phyloP scores from a whole-genome alignment of 306 rosid species.

The Castanea crenata region DNA sequence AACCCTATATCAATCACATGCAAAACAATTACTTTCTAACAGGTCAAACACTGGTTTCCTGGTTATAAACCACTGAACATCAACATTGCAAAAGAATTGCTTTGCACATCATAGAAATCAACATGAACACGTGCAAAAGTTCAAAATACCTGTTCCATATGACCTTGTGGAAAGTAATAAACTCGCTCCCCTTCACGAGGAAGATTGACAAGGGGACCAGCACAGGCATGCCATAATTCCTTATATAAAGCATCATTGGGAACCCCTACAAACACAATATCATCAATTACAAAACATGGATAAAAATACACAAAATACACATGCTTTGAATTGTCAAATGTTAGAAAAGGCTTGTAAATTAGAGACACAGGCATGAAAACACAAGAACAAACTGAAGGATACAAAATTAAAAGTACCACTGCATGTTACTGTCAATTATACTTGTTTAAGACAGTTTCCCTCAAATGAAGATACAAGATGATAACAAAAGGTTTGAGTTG shows the following conservation, averaged over 20 bases:
- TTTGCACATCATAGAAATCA: neutral
- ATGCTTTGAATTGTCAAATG: neutral
- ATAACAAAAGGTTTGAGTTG: neutral
- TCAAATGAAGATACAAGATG: neutral
- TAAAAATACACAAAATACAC: neutral
- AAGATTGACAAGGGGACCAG: conserved; percentile 97
- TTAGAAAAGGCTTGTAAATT: neutral
- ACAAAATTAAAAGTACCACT: neutral
- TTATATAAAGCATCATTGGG: conserved; percentile 74
- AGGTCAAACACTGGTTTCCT: too few species aligned
- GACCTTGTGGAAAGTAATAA: conserved; percentile 97
- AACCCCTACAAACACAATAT: conserved; percentile 41
- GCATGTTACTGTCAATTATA: neutral
- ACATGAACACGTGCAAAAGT: neutral
- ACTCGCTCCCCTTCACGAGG: conserved; percentile 91
- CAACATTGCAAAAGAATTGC: too few species aligned
- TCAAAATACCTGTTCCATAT: conserved; percentile 87
- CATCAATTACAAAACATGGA: neutral
- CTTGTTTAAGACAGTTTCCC: neutral
- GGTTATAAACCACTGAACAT: too few species aligned
- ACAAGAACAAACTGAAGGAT: neutral
- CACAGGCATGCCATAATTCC: conserved; percentile 99
- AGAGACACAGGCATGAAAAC: neutral
- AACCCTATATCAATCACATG: too few species aligned
- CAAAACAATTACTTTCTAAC: too few species aligned